Base-by-base conservation (phyloP, 2,329 filamentous ascomycete species). In the Aspergillus phoenicis region DNA sequence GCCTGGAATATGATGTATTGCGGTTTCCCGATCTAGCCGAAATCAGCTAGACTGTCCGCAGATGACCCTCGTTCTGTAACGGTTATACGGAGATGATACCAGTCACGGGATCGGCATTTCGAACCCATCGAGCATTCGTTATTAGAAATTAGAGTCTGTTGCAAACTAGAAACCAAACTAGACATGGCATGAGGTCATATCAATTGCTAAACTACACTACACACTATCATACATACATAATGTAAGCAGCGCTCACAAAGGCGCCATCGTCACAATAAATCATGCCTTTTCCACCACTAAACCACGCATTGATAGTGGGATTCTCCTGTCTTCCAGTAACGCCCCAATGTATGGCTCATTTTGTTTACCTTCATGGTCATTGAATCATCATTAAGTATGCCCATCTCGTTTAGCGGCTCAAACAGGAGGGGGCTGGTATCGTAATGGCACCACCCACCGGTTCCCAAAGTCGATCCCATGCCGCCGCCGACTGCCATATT, bases 391-490 rank as follows among this genome's bases (percentile, higher is more conserved):
- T 55, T 39, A 56, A 45, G 38, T 41, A 62, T 49, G 48, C 38
- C 30, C 20, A 28, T 5, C 6, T 45, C 22, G 28, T 30, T 30
- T 10, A 4, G 11, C 8, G 28, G n/a, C 20, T 71, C 62, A 77
- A 20, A 68, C 64, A 22, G 68, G 57, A 51, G 70, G 52, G 3
- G 73, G 62, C 41, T 77, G 75, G 66, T 75, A 84, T 52, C 77
- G 74, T 77, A 95, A 85, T 68, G 89, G 87, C 13, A 96, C 83
- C 64, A 95, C 88, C 94, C 94, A 98, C 66, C 88, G 86, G 62
- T 88, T 87, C 24, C 91, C 92, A 81, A 97, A 98, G 69, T 93
- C 92, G 59, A 97, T 89, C 0, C 93, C 93, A 66, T 91, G 88
- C 20, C 93, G 87, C 54, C 92, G 86, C 72, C 90, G 89, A 4